phyloP scores from a whole-genome alignment of 352 stramenopile genomes.

The Phytophthora vignae region DNA sequence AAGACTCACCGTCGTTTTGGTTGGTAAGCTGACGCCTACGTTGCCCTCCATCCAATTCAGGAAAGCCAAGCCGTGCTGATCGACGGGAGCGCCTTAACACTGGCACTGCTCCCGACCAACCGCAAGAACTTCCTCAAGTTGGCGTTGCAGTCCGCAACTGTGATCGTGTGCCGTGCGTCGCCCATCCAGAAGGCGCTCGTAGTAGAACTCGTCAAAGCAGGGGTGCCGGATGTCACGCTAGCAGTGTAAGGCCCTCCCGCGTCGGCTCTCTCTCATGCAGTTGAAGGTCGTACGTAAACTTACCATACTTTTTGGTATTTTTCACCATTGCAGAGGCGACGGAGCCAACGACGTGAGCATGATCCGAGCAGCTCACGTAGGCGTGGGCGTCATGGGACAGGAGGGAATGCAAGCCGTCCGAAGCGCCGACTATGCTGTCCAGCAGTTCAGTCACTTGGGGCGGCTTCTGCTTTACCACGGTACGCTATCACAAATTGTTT shows the following conservation, averaged over 20 bases:
- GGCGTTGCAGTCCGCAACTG: conserved; percentile 75
- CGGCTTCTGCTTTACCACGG: conserved; percentile 80
- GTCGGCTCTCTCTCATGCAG: conserved; percentile 6
- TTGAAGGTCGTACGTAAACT: neutral
- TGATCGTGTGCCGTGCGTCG: conserved; percentile 91
- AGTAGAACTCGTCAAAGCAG: conserved; percentile 94
- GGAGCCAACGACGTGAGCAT: conserved; percentile 99
- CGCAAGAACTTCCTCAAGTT: conserved; percentile 75
- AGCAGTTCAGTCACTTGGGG: conserved; percentile 85
- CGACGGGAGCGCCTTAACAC: conserved; percentile 68
- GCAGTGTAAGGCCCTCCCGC: conserved; percentile 81
- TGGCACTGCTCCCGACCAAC: conserved; percentile 61
- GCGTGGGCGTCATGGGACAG: conserved; percentile 97
- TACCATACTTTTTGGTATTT: conserved; percentile 23
- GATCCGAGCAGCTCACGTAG: conserved; percentile 99
- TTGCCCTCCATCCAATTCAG: conserved; percentile 21
- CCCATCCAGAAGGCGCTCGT: conserved; percentile 92
- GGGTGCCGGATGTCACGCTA: conserved; percentile 87
- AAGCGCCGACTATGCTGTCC: conserved; percentile 83
- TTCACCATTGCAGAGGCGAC: conserved; percentile 90
- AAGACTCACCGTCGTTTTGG: neutral
- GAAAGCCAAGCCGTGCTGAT: conserved; percentile 77
- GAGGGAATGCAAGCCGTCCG: conserved; percentile 94
- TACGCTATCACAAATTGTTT: conserved; percentile 10
- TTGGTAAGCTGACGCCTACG: neutral